Evolutionary conservation across 306 rosid genomes (phyloP).

Genomic region (Quercus wislizeni): DNA sequence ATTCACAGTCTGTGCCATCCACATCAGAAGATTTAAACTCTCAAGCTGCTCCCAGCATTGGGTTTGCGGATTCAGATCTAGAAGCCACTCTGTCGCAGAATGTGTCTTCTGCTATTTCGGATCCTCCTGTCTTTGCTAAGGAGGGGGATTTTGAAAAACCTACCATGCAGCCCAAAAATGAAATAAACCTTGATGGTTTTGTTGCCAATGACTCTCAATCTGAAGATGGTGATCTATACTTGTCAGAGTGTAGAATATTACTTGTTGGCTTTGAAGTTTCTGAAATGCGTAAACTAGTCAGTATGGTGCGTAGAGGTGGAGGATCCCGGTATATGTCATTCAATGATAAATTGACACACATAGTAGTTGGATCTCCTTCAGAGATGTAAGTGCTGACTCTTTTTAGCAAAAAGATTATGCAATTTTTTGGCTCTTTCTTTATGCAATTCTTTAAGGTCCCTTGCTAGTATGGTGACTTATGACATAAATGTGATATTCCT

Average conservation of each 20-base stretch:
- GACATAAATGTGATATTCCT: constrained; percentile 8
- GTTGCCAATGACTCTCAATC: constrained; percentile 86
- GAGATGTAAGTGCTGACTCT: constrained; percentile 55
- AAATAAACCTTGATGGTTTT: constrained; percentile 46
- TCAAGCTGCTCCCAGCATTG: constrained; percentile 37
- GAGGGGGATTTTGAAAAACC: constrained; percentile 48
- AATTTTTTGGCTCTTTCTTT: neutral
- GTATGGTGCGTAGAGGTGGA: constrained; percentile 88
- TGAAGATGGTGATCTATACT: constrained; percentile 75
- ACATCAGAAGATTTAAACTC: constrained; percentile 49
- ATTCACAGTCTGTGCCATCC: constrained; percentile 52
- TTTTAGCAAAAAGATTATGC: constrained; percentile 3
- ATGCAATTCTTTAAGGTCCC: constrained; percentile 4
- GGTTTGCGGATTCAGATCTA: constrained; percentile 46
- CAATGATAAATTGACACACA: constrained; percentile 84
- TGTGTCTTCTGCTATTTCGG: constrained; percentile 28
- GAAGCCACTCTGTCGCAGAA: constrained; percentile 62
- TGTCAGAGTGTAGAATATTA: constrained; percentile 81
- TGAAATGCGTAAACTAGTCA: constrained; percentile 80
- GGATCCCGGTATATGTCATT: constrained; percentile 74
- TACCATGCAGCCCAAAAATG: constrained; percentile 36
- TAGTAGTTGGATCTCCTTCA: constrained; percentile 76
- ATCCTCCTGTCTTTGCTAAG: constrained; percentile 38
- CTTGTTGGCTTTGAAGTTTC: constrained; percentile 82
- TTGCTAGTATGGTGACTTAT: neutral